phyloP scores from a whole-genome alignment of 1,284 basidiomycete species.

The Phenoliferia sp. region DNA sequence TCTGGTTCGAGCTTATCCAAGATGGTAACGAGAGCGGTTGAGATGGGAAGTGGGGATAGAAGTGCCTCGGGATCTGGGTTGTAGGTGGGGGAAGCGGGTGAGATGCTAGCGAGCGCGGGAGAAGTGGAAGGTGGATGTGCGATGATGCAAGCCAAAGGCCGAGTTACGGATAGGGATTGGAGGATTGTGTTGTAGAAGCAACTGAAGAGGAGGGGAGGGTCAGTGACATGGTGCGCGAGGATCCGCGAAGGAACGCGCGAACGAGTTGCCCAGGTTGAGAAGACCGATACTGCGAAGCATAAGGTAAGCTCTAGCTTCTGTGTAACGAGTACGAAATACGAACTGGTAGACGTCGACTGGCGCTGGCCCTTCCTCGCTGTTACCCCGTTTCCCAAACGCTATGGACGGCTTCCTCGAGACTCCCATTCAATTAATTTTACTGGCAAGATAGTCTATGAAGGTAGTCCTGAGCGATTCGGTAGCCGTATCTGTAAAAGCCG shows the following conservation, averaged over 20 bases:
- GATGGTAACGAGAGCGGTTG: conserved; percentile 24
- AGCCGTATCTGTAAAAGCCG: too few relatives aligned
- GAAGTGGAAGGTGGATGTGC: conserved; percentile 30
- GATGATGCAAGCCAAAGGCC: conserved; percentile 36
- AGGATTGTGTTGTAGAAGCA: conserved; percentile 42
- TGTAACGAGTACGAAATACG: neutral
- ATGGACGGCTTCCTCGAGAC: too few relatives aligned
- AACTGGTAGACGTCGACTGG: neutral
- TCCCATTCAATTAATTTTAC: too few relatives aligned
- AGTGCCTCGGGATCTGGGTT: conserved; percentile 30
- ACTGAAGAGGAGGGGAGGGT: conserved; percentile 5
- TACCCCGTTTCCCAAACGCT: neutral
- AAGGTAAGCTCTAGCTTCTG: neutral
- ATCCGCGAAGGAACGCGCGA: neutral
- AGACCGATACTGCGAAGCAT: conserved; percentile 29
- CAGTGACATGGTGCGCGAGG: neutral
- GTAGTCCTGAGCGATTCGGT: too few relatives aligned
- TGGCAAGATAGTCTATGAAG: too few relatives aligned
- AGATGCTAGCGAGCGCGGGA: conserved; percentile 30
- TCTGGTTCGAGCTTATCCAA: conserved; percentile 23
- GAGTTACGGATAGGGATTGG: conserved; percentile 38
- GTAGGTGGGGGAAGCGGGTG: conserved; percentile 20
- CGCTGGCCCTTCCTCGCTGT: neutral
- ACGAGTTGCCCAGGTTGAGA: conserved; percentile 37
- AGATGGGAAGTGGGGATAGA: conserved; percentile 35